These are phyloP conservation scores for Fraxinus quadrangulata DNA, from an alignment of 257 asterid genomes.

Conservation along the genomic window DNA sequence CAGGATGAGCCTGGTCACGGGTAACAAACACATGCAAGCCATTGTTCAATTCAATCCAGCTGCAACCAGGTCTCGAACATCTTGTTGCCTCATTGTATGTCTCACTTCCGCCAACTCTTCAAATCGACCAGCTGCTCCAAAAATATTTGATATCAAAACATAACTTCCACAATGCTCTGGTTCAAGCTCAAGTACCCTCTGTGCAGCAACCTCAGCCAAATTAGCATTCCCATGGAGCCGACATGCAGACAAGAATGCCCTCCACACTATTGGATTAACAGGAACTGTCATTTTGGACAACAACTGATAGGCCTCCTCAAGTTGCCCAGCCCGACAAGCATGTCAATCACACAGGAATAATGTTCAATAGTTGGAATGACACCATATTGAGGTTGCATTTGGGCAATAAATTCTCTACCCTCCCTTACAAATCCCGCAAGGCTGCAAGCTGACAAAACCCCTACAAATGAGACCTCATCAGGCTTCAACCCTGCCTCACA, in stretches of 20 bases:
- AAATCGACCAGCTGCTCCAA: slow-evolving; percentile 73
- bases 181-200: slow-evolving; percentile 56
- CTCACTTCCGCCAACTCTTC: slow-evolving; percentile 73
- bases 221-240: slow-evolving; percentile 65
- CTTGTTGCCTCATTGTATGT: slow-evolving; percentile 64
- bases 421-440: slow-evolving; percentile 64
- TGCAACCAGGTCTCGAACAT: slow-evolving; percentile 84
- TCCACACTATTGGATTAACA: slow-evolving; percentile 81
- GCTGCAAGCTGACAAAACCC: slow-evolving; percentile 79
- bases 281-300: slow-evolving; percentile 57
- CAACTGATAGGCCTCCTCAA: slow-evolving; percentile 66
- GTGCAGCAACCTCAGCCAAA: slow-evolving; percentile 61
- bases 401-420: slow-evolving; percentile 60
- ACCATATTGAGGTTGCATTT: slow-evolving; percentile 57
- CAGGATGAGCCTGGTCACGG: slow-evolving; percentile 56
- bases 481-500: slow-evolving; percentile 57
- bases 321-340: slow-evolving; percentile 80
- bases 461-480: slow-evolving; percentile 72
- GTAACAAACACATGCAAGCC: slow-evolving; percentile 66
- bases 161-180: slow-evolving; percentile 80
- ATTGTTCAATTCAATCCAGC: slow-evolving; percentile 79
- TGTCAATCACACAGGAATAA: slow-evolving; percentile 78
- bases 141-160: slow-evolving; percentile 71
- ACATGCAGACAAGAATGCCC: slow-evolving; percentile 77
- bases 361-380: slow-evolving; percentile 66